These are phyloP conservation scores for Tuber calosporum DNA, from an alignment of 495 filamentous ascomycete genomes.

Conservation along the genomic window DNA sequence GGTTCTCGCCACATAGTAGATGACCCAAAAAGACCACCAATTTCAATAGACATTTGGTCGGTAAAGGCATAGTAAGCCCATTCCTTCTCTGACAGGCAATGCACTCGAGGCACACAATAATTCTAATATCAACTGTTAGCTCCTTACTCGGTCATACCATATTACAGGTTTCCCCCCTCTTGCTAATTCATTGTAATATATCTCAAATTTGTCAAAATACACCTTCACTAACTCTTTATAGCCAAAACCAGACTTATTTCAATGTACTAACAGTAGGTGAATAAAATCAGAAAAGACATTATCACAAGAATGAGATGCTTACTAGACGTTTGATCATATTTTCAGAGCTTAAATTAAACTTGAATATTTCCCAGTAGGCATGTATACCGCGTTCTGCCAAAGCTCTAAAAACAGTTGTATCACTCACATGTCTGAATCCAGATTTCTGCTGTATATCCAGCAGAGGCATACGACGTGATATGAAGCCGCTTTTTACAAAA, in stretches of 20 bases:
- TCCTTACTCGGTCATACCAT: too few relatives aligned
- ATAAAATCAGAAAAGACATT: not conserved
- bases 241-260: too few relatives aligned
- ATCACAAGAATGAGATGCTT: too few relatives aligned
- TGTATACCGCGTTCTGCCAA: not conserved
- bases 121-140: too few relatives aligned
- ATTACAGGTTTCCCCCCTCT: too few relatives aligned
- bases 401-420: not conserved
- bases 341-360: not conserved
- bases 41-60: slow-evolving; percentile 4
- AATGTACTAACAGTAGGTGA: too few relatives aligned
- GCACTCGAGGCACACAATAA: too few relatives aligned
- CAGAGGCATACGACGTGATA: too few relatives aligned
- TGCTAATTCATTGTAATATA: too few relatives aligned
- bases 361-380: not conserved
- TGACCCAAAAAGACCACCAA: not conserved
- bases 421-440: not conserved
- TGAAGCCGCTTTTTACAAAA: not conserved
- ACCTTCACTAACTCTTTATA: too few relatives aligned
- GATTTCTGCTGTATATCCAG: not conserved
- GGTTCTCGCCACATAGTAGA: not conserved
- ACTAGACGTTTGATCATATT: not conserved
- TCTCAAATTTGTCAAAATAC: too few relatives aligned
- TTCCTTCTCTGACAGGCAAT: not conserved
- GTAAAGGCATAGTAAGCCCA: slow-evolving; percentile 1